A percentile compares a stretch with the other conserved stretches of the same genome.
phyloP scores from a whole-genome alignment of 176 grass and related monocot species.

The Luzula sylvatica region DNA sequence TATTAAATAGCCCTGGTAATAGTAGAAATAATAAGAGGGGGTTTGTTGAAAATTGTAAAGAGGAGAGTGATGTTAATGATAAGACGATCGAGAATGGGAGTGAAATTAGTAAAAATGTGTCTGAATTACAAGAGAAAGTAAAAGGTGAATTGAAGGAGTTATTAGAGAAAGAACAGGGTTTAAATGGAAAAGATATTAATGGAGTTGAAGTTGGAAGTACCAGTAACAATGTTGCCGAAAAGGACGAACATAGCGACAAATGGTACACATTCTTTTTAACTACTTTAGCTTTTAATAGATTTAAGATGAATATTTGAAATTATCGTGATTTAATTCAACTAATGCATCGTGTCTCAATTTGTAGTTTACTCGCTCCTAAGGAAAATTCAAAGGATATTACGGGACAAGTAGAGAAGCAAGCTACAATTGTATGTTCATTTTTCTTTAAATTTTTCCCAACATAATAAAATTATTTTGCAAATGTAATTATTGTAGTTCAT shows the following conservation, averaged over 20 bases:
- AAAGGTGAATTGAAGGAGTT: not conserved
- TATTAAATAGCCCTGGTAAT: conserved; percentile 17
- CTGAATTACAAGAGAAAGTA: too few species aligned
- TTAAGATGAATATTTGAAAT: too few species aligned
- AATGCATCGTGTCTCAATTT: not conserved
- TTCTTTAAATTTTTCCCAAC: not conserved
- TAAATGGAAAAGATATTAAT: conserved; percentile 1
- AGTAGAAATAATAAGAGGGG: conserved; percentile 6
- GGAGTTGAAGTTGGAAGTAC: not conserved
- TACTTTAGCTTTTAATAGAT: too few species aligned
- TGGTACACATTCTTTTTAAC: too few species aligned
- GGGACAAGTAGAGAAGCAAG: conserved; percentile 39
- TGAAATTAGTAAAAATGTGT: not conserved
- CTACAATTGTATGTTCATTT: conserved; percentile 39
- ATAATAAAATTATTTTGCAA: not conserved
- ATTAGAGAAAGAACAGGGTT: conserved; percentile 7
- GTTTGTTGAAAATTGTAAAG: not conserved
- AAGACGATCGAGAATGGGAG: not conserved
- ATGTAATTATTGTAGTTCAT: not conserved
- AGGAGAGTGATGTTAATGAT: not conserved
- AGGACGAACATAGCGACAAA: too few species aligned
- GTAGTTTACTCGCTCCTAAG: conserved; percentile 20
- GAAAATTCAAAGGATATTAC: conserved; percentile 27
- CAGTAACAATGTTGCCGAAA: not conserved
- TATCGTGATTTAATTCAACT: too few species aligned